Base-by-base conservation (phyloP, 164 flowering plant species). In the Piper longum region DNA sequence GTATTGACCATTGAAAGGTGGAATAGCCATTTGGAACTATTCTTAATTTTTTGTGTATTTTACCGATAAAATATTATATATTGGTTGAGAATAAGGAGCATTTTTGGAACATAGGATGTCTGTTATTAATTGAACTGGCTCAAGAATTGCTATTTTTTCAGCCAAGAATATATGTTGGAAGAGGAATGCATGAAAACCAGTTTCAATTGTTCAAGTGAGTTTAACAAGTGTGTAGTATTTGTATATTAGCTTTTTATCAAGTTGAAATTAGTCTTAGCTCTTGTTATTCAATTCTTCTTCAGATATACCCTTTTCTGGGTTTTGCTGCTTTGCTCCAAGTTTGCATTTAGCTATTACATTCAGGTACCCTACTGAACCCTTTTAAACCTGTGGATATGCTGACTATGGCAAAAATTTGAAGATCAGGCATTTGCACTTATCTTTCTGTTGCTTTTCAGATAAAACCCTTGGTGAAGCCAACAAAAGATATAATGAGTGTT, bases 141-240 rank as follows among this genome's bases (percentile, higher is more conserved):
- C 14, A 9, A 14, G 17, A 16, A 7, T 56, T 64, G 63, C 43
- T 59, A 26, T 26, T 70, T 62, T 55, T 78, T 78, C 91, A 95
- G 99, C 97, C 96, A 65, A 82, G 98, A 70, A 75, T 87, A 44
- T 95, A 89, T 80, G 80, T 95, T 59, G 99, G 96, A 52, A 82
- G 99, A 73, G 99, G 97, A 73, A 95, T 95, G 99, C 99, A 95
- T 71, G 99, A 95, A 76, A 95, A 97, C 65, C 95, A 88, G 72
- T 83, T 85, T 81, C 59, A 85, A 60, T 93, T 95, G 64, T 61
- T 91, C 54, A 95, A 89, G 99, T 91, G 76, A 84, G 97, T 82
- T 62, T 61, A 59, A 59, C 13, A 3, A 60, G 42, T 16, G 43
- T 2, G 14, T 48, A 16, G 4, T 41, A 56, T 14, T 41, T 61